Base-by-base conservation (phyloP, 176 grass and related monocot genomes). In the Ensete ventricosum region DNA sequence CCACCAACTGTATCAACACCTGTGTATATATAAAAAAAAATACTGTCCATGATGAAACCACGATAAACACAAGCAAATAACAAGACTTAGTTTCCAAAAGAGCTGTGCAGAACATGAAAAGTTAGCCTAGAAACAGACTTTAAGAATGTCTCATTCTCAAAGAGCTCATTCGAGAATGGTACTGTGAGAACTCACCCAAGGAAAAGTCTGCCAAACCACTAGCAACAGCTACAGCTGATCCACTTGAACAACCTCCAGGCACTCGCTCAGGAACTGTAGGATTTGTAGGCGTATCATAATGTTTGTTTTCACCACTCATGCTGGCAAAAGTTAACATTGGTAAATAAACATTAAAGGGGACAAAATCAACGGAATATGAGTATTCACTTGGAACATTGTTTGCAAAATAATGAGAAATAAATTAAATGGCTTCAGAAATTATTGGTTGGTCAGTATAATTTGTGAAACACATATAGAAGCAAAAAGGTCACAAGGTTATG, bases 211-310 rank as follows among this genome's bases (percentile, higher is more conserved):
- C 96, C 65, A 94, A 83, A 21, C 88, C 88, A 78, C 78, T 74
- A 81, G 88, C 91, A 86, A 99, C 96, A 72, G 96, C 88, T 29
- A 94, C 91, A 77, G 96, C 88, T 24, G 96, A 99, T 73, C 96
- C 96, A 67, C 96, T 99, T 64, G 91, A 99, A 63, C 90, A 99
- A 65, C 96, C 96, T 21, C 96, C 96, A 70, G 96, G 88, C 79
- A 91, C 82, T 76, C 74, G 84, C 58, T 89, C 84, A 14, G 73
- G 77, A 67, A 78, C 81, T 19, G 75, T 71, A 73, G 96, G 91
- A 86, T 99, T 99, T 79, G 79, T 74, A 72, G 96, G 96, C 75
- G 81, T 95, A 59, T 83, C 91, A 81, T 91, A 91, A 72, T 88
- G 78, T 70, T 91, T 99, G 84, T 99, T 94, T 72, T 91, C 91